Base-by-base conservation (phyloP, 257 asterid genomes). In the Scutellaria barbata region DNA sequence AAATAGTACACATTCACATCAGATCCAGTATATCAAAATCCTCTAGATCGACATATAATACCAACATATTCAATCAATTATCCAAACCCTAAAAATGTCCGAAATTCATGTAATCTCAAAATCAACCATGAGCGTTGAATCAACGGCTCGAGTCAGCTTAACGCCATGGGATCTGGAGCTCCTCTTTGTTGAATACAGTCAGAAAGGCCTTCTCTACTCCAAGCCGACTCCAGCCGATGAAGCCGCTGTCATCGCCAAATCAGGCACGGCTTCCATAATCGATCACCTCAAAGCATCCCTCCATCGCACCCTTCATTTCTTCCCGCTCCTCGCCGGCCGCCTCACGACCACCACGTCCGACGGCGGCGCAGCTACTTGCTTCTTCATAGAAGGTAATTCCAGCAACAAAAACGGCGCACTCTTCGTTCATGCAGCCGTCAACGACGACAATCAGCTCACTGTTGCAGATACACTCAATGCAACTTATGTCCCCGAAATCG, bases 141-240 rank as follows among this genome's bases (percentile, higher is more conserved):
- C 77, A 6, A 54, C 72, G 20, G 50, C 22, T 17, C 30, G 17
- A 62, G 62, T 81, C 63, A 56, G 63, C 12, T 66, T 82, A 13
- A 76, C 83, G 11, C 73, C 83, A 9, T 78, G 75, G 66, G 81
- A 82, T 73, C 65, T 79, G 0, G 78, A 66, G 74, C 84, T 79
- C 8, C 81, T 82, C 20, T 67, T 56, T 20, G 47, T 52, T 13
- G 81, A 81, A 33, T 79, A 79, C 47, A 55, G 14, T 16, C 89
- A 85, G 16, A 57, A 10, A 53, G 87, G 89, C 9, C 81, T 85
- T 18, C 79, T 85, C 69, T 69, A 35, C 37, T 62, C 0, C 58
- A 73, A 72, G 39, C 86, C 83, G 45, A 10, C 48, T 57, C 41
- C 68, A 0, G 35, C 25, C 13, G 53, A 74, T 6, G 53, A 66